Conservation (phyloP, 2,329 filamentous ascomycete genomes). For the Pleoardoris graminearum region DNA sequence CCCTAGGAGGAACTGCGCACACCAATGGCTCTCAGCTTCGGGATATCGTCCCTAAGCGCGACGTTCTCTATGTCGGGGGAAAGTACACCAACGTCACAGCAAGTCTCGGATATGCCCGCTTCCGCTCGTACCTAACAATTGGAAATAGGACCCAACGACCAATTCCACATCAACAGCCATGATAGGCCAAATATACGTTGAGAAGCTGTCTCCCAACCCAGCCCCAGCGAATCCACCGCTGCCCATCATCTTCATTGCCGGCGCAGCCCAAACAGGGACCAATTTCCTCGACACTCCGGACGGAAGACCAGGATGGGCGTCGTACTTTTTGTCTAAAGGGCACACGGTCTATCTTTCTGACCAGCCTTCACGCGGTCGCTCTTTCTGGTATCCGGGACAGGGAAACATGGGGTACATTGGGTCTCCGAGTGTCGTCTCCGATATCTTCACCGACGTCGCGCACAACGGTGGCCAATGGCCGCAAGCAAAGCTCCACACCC, state of each 20-base stretch:
- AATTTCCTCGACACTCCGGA: slow-evolving; percentile 54
- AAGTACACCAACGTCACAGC: slow-evolving; percentile 24
- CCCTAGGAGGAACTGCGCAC: slow-evolving; percentile 13
- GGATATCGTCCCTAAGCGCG: slow-evolving; percentile 19
- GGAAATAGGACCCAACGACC: not conserved
- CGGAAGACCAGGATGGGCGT: slow-evolving; percentile 54
- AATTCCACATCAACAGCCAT: slow-evolving; percentile 14
- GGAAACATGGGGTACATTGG: slow-evolving; percentile 13
- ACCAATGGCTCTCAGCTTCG: slow-evolving; percentile 12
- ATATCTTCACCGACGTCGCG: slow-evolving; percentile 26
- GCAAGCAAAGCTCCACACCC: slow-evolving; percentile 49
- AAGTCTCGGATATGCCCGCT: not conserved
- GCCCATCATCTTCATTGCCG: slow-evolving; percentile 38
- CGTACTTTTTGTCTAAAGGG: slow-evolving; percentile 52
- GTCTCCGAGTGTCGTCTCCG: slow-evolving; percentile 38
- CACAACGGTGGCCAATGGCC: slow-evolving; percentile 43
- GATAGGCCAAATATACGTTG: slow-evolving; percentile 33
- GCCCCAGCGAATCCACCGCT: slow-evolving; percentile 13
- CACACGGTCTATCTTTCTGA: slow-evolving; percentile 56
- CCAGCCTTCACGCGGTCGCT: slow-evolving; percentile 52
- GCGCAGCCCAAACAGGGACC: slow-evolving; percentile 33
- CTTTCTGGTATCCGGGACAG: slow-evolving; percentile 44
- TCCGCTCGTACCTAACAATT: slow-evolving; percentile 9
- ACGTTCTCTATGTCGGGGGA: slow-evolving; percentile 32
- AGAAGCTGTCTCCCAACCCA: slow-evolving; percentile 23